These are phyloP conservation scores for Candida sphagnicola DNA, from an alignment of 805 yeast species.

Conservation along the genomic window DNA sequence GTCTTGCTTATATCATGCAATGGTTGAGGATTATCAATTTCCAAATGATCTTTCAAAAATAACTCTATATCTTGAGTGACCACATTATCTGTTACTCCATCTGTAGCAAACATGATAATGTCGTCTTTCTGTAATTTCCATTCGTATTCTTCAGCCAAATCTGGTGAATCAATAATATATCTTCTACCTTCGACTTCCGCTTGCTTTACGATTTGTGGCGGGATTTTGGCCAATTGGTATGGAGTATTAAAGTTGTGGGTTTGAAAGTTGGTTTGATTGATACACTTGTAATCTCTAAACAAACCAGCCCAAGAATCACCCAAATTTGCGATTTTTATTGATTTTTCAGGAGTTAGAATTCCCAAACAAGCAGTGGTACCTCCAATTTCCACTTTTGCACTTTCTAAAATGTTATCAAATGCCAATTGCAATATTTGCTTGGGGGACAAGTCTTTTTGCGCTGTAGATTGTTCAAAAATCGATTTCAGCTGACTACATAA, in stretches of 20 bases:
- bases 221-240: constrained; percentile 82
- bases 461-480: constrained; percentile 19
- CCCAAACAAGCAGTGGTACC: constrained; percentile 94
- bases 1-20: constrained; percentile 46
- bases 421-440: constrained; percentile 51
- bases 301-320: constrained; percentile 97
- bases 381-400: constrained; percentile 74
- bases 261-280: constrained; percentile 69
- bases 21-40: constrained; percentile 22
- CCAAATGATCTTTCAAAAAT: constrained; percentile 55
- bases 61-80: constrained; percentile 66
- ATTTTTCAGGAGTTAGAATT: constrained; percentile 50
- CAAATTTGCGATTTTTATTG: constrained; percentile 68
- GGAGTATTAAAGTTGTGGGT: constrained; percentile 91
- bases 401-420: constrained; percentile 47
- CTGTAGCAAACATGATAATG: constrained; percentile 82
- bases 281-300: constrained; percentile 60
- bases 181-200: constrained; percentile 54
- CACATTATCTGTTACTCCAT: constrained; percentile 89
- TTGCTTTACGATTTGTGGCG: constrained; percentile 50
- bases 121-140: constrained; percentile 71
- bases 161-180: constrained; percentile 69
- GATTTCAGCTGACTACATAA: constrained; percentile 56
- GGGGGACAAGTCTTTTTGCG: constrained; percentile 28
- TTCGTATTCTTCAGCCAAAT: constrained; percentile 59